A percentile compares a stretch with the other conserved stretches of the same genome.
phyloP scores from a whole-genome alignment of 1,139 yeast species.

The Suhomyces wounanorum region DNA sequence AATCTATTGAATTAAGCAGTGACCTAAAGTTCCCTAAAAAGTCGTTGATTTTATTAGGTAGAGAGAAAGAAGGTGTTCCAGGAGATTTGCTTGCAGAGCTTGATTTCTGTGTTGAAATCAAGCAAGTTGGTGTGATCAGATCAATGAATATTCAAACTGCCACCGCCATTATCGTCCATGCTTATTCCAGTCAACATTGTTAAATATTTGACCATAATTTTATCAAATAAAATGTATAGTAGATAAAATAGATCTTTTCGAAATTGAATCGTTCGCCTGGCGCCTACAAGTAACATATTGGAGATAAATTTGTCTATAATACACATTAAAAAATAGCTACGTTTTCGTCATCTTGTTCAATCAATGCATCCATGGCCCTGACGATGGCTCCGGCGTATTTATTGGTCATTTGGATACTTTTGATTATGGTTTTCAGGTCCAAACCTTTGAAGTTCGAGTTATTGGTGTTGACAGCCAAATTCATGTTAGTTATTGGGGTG shows the following conservation, averaged over 20 bases:
- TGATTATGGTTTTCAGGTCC: conserved; percentile 28
- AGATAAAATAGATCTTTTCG: neutral
- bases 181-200: conserved; percentile 79
- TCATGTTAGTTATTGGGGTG: conserved; percentile 62
- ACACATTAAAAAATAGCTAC: conserved; percentile 21
- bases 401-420: conserved; percentile 34
- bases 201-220: conserved; percentile 14
- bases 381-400: conserved; percentile 39
- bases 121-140: conserved; percentile 87
- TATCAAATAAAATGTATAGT: neutral
- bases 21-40: conserved; percentile 74
- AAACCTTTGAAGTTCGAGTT: conserved; percentile 47
- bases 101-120: conserved; percentile 86
- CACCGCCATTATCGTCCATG: conserved; percentile 89
- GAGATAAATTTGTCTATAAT: neutral
- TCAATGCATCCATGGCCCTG: conserved; percentile 41
- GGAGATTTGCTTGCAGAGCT: conserved; percentile 80
- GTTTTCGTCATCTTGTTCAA: conserved; percentile 41
- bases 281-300: neutral
- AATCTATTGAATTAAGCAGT: conserved; percentile 67
- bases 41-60: conserved; percentile 76
- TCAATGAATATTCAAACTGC: conserved; percentile 98
- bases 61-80: conserved; percentile 89
- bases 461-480: conserved; percentile 46
- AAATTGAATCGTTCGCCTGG: neutral